Evolutionary conservation across 352 stramenopile species (phyloP), one percentile per base, ranked within the genome.

Genomic region (Peronospora destructor): DNA sequence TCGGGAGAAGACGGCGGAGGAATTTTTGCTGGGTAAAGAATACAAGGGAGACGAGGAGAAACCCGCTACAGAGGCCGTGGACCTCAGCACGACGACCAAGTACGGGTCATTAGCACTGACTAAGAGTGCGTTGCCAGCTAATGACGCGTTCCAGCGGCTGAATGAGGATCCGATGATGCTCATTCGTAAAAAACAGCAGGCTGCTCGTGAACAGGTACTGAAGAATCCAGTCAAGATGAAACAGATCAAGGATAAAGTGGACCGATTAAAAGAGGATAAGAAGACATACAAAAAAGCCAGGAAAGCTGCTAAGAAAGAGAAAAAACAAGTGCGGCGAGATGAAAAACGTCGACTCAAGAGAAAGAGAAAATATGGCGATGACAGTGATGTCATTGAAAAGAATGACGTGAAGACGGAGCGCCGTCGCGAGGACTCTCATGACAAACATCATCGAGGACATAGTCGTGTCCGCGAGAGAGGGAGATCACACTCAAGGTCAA

Each of bases 141-240:
- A 97, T 48, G 88, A 97, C 55, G 61, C 77, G 13, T 98, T 98
- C 69, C 92, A 91, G 38, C 62, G 94, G 16, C 66, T 96, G 23
- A 86, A 97, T 28, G 95, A 98, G 57, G 95, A 98, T 68, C 95
- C 95, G 2, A 97, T 98, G 91, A 97, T 97, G 79, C 54, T 93
- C 13, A 97, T 98, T 30, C 73, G 76, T n/a, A 89, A 84, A 44
- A 71, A 83, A 30, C 82, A 95, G 75, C 71, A 82, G 61, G 55
- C 61, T 56, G 67, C 76, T 70, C 64, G 76, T 51, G 87, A 87
- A 66, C 91, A 72, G 64, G 84, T 94, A 8, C 48, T 94, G 25
- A 95, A 95, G 63, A 88, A 87, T 53, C 76, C 96, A 6, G 84
- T 95, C 33, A 94, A 96, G 56, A 93, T 91, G 84, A 83, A 71